These are phyloP conservation scores for Papiliotrema terrestris DNA, from an alignment of 1,284 basidiomycete species.

Conservation along the genomic window DNA sequence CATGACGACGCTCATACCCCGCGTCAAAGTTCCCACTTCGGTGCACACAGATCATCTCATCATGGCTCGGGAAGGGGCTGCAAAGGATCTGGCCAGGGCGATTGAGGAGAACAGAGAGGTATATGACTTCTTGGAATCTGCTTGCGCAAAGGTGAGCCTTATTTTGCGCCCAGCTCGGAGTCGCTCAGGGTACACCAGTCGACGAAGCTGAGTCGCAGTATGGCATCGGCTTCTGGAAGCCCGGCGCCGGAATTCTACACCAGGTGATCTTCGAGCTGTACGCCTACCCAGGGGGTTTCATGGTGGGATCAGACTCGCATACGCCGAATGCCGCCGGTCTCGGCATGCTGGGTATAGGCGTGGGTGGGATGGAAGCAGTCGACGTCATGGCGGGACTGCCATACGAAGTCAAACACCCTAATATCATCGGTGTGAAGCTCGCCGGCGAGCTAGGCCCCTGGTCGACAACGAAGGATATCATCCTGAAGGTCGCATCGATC, in stretches of 20 bases:
- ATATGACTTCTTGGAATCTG: slow-evolving; percentile 98
- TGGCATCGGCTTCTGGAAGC: slow-evolving; percentile 81
- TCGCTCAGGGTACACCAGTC: slow-evolving; percentile 99
- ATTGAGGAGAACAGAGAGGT: slow-evolving; percentile 97
- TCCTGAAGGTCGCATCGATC: slow-evolving; percentile 95
- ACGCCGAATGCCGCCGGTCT: slow-evolving; percentile 99
- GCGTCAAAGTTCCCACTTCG: slow-evolving; percentile 93
- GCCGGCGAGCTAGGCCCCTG: slow-evolving; percentile 93
- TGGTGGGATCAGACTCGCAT: slow-evolving; percentile 99
- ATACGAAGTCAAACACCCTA: slow-evolving; percentile 99
- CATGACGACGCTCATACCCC: slow-evolving; percentile 99
- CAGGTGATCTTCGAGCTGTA: slow-evolving; percentile 99
- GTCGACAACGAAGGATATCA: slow-evolving; percentile 97
- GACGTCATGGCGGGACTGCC: slow-evolving; percentile 97
- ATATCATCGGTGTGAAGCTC: slow-evolving; percentile 96
- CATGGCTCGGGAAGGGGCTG: slow-evolving; percentile 91
- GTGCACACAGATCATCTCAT: slow-evolving; percentile 99
- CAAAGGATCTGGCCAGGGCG: slow-evolving; percentile 88
- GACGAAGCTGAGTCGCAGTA: slow-evolving; percentile 76
- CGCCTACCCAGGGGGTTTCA: slow-evolving; percentile 96
- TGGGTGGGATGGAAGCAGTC: slow-evolving; percentile 98
- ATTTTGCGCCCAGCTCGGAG: too few species aligned
- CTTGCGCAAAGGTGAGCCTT: slow-evolving; percentile 93
- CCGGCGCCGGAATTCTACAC: slow-evolving; percentile 96
- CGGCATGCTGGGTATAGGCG: slow-evolving; percentile 98